phyloP scores from a whole-genome alignment of 768 basidiomycete species.

The Mycena amicta region DNA sequence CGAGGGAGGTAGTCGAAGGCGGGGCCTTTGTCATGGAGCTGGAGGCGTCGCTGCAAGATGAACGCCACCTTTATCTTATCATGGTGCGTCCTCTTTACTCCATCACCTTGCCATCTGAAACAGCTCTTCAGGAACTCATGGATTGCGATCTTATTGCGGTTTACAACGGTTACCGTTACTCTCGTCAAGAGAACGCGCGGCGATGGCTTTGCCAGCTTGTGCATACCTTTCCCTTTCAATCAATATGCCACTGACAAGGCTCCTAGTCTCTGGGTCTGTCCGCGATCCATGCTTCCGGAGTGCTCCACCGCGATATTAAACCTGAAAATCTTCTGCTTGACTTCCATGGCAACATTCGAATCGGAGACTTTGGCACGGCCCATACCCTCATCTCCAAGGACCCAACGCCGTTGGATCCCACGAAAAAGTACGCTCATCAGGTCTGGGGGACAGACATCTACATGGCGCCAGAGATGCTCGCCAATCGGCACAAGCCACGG shows the following conservation, averaged over 20 bases:
- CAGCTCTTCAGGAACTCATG: slow-evolving; percentile 42
- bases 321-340: slow-evolving; percentile 70
- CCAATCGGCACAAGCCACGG: slow-evolving; percentile 21
- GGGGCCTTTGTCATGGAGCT: slow-evolving; percentile 41
- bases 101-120: background rate
- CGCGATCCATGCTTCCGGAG: slow-evolving; percentile 57
- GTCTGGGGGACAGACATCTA: slow-evolving; percentile 38
- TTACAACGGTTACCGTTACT: slow-evolving; percentile 25
- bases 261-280: slow-evolving; percentile 42
- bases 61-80: slow-evolving; percentile 33
- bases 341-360: slow-evolving; percentile 38
- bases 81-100: slow-evolving; percentile 36
- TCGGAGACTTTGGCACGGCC: slow-evolving; percentile 45
- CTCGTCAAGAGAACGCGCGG: slow-evolving; percentile 30
- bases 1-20: slow-evolving; percentile 22
- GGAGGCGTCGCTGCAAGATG: slow-evolving; percentile 38
- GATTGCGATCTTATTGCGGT: slow-evolving; percentile 36
- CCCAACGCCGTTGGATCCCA: slow-evolving; percentile 17
- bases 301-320: slow-evolving; percentile 72
- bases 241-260: background rate
- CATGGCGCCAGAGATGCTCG: slow-evolving; percentile 44
- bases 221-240: slow-evolving; percentile 2
- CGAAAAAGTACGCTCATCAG: slow-evolving; percentile 25
- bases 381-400: slow-evolving; percentile 18
- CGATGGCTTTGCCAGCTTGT: slow-evolving; percentile 47